Evolutionary conservation across 2,329 filamentous ascomycete genomes (phyloP).

Genomic region (Nemania diffusa): DNA sequence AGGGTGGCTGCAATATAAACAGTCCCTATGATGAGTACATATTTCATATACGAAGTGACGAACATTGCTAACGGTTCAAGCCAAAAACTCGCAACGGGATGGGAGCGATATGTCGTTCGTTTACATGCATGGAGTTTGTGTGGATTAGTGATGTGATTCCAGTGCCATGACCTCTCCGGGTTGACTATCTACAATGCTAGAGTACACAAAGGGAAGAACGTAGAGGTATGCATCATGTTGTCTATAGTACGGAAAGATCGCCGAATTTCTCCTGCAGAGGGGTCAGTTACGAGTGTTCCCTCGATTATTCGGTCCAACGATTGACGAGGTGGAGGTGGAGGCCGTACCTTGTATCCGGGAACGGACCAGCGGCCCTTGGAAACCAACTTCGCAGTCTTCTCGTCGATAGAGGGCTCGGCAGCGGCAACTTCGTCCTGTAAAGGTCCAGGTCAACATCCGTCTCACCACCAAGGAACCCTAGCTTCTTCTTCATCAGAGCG

Average conservation of each 20-base stretch:
- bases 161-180: constrained; percentile 43
- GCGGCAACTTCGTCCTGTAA: constrained; percentile 89
- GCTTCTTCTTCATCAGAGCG: background rate
- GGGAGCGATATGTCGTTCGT: background rate
- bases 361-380: constrained; percentile 98
- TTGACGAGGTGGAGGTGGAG: background rate
- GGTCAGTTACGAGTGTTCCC: constrained; percentile 55
- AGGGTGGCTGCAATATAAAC: background rate
- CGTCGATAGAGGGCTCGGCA: constrained; percentile 95
- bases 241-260: constrained; percentile 93
- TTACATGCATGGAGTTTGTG: background rate
- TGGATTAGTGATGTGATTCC: constrained; percentile 41
- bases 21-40: background rate
- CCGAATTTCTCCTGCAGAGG: constrained; percentile 91
- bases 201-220: constrained; percentile 69
- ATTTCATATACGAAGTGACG: background rate
- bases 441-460: constrained; percentile 35
- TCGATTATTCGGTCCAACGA: background rate
- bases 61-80: background rate
- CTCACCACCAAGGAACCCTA: background rate
- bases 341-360: constrained; percentile 95
- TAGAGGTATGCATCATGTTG: constrained; percentile 42
- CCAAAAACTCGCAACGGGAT: background rate
- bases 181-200: constrained; percentile 76
- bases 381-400: constrained; percentile 94